Evolutionary conservation across 2,329 filamentous ascomycete genomes (phyloP), one percentile per base, ranked within the genome.

Genomic region (Clarireedia sp.): DNA sequence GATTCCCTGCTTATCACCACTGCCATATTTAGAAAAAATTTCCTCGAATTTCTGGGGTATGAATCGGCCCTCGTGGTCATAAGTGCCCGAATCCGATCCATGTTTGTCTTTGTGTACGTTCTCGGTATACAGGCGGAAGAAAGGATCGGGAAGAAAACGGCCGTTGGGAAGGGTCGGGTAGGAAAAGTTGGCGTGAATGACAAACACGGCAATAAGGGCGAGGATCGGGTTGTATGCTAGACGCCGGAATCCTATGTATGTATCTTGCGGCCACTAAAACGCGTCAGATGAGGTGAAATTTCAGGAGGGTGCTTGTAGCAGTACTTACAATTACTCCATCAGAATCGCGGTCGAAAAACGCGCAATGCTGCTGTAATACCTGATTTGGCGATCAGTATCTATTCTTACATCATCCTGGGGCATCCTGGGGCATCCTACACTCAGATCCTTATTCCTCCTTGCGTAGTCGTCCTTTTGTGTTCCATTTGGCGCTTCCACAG

Each of bases 311-410:
- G 21, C 29, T 33, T 33, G 24, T 3, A 24, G 10, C 3, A 10
- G 10, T 5, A n/a, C 43, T 26, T 46, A 46, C 43, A 23, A 81
- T 75, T n/a, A 80, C 66, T 36, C 74, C 74, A 62, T 80, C 78
- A 26, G 66, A 61, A 62, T 80, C 77, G 9, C 67, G 61, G 64
- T 81, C 78, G 60, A 76, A 81, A 69, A 77, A 80, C 21, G 69
- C 68, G 61, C 72, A 72, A 64, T 81, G 78, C 61, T 81, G 78
- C 62, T 79, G 75, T 3, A 81, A 70, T 12, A 79, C 73, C 64
- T 64, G 53, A n/a, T 16, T 1, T 51, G 33, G 14, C 3, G 4
- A 12, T 33, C 16, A 46, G 10, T 26, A 21, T 29, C 24, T 7
- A 19, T 23, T 14, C 9, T 21, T 26, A 5, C 2, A 9, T 26